Evolutionary conservation across 2,329 filamentous ascomycete species (phyloP), one percentile per base, ranked within the genome.

Genomic region (Colletotrichum cordylinicola): DNA sequence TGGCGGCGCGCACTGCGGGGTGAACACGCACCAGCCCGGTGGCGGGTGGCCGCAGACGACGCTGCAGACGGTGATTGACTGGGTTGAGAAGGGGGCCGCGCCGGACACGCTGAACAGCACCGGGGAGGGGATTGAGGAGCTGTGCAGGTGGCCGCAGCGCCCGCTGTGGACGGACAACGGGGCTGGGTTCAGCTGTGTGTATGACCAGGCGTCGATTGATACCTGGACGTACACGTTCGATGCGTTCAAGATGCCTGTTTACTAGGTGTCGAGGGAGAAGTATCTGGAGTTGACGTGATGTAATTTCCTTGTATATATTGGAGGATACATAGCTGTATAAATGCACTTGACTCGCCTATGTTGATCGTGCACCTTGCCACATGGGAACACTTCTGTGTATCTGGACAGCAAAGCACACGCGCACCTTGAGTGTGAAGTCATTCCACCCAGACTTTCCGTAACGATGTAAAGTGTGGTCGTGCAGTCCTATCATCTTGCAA

Each of bases 1-100:
- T 0, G 90, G 90, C 24, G 90, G 86, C 2, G 87, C 84, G 0
- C 89, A 91, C 82, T 91, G 89, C 79, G 77, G 76, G 37, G 86
- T 85, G 5, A 90, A 90, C n/a, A 81, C 81, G 85, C 86, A 1
- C 81, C 87, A 6, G 89, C 89, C 4, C 2, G 31, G 31, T n/a
- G 67, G 65, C 6, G 65, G 67, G 12, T 70, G 65, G 66, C 65
- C 67, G 12, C 66, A 70, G 79, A 85, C 85, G 16, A 89, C 88
- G 78, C 82, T 89, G 77, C 82, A 84, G 77, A 84, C 80, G 3
- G 81, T 89, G 78, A 87, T 91, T 65, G 82, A 88, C 70, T 91
- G 88, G 89, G 88, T 89, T 1, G 89, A 91, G 82, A 85, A 87
- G 15, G 87, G 85, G 4, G 80, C 84, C 6, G 84, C 83, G 61